Conservation (phyloP, 2,329 filamentous ascomycete species). For the Neofusicoccum cordaticola region DNA sequence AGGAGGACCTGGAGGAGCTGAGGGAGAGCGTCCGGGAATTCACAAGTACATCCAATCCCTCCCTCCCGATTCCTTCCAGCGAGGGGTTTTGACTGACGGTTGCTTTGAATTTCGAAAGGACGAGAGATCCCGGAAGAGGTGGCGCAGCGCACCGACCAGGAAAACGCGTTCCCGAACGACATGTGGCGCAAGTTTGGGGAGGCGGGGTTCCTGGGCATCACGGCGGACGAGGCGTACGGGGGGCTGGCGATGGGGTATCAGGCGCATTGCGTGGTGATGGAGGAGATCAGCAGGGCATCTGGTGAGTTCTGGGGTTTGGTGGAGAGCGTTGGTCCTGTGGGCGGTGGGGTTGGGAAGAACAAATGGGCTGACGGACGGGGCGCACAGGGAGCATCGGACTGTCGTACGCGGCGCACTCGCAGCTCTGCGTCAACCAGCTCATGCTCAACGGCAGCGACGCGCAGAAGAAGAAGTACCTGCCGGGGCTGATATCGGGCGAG, state of each 20-base stretch:
- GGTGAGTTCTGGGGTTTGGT: slow-evolving; percentile 40
- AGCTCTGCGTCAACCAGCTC: slow-evolving; percentile 94
- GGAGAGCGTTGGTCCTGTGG: no score
- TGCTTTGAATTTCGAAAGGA: background rate
- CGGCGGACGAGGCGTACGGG: slow-evolving; percentile 87
- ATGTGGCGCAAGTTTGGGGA: slow-evolving; percentile 95
- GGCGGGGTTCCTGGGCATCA: slow-evolving; percentile 87
- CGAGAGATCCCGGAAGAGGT: slow-evolving; percentile 83
- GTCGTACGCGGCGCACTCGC: slow-evolving; percentile 92
- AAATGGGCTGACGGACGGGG: slow-evolving; percentile 13
- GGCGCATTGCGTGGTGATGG: slow-evolving; percentile 92
- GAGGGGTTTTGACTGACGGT: no score
- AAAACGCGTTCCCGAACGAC: slow-evolving; percentile 81
- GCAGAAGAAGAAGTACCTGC: slow-evolving; percentile 80
- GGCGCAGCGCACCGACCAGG: slow-evolving; percentile 76
- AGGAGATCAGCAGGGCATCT: slow-evolving; percentile 86
- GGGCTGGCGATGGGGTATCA: slow-evolving; percentile 92
- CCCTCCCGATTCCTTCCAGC: no score
- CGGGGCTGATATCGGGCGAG: slow-evolving; percentile 74
- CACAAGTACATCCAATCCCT: slow-evolving; percentile 27
- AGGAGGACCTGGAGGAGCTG: slow-evolving; percentile 74
- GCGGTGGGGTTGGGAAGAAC: background rate
- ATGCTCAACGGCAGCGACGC: slow-evolving; percentile 78
- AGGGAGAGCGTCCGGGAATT: slow-evolving; percentile 87
- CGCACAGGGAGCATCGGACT: slow-evolving; percentile 66